Percentiles rank a stretch among this genome's conserved stretches.
phyloP scores from a whole-genome alignment of 2,329 filamentous ascomycete species.

The Cordyceps cateniannulata region DNA sequence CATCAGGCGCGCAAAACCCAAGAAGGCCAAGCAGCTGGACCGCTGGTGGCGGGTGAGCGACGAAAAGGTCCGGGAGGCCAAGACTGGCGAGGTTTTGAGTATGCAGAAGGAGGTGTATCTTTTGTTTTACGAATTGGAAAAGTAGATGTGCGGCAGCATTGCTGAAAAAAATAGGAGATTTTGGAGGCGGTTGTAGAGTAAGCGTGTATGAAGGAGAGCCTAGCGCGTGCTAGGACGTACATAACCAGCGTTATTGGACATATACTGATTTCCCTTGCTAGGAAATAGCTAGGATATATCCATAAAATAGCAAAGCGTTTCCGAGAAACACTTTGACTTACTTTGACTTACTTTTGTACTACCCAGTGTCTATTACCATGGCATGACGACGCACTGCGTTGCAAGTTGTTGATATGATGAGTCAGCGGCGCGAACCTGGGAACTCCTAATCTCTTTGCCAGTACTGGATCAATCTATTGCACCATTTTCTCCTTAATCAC shows the following conservation, averaged over 20 bases:
- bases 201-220: not conserved
- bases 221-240: not conserved
- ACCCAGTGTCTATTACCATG: not conserved
- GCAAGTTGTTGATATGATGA: not conserved
- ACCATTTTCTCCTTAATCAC: not conserved
- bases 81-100: constrained; percentile 79
- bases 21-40: constrained; percentile 56
- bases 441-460: not conserved
- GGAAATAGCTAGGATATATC: not conserved
- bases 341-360: not conserved
- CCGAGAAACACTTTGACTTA: not conserved
- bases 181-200: not conserved
- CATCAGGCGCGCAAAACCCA: constrained; percentile 33
- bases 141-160: constrained; percentile 16
- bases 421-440: constrained; percentile 2
- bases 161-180: not conserved
- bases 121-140: constrained; percentile 87
- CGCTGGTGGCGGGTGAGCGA: constrained; percentile 97
- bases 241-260: constrained; percentile 1
- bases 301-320: not conserved
- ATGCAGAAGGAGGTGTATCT: constrained; percentile 97
- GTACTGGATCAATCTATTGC: too few species aligned
- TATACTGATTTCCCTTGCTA: not conserved
- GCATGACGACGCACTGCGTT: too few species aligned
- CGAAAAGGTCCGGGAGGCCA: constrained; percentile 91